These are phyloP conservation scores for Leptographium procerum DNA, from an alignment of 2,329 filamentous ascomycete species.

Conservation along the genomic window DNA sequence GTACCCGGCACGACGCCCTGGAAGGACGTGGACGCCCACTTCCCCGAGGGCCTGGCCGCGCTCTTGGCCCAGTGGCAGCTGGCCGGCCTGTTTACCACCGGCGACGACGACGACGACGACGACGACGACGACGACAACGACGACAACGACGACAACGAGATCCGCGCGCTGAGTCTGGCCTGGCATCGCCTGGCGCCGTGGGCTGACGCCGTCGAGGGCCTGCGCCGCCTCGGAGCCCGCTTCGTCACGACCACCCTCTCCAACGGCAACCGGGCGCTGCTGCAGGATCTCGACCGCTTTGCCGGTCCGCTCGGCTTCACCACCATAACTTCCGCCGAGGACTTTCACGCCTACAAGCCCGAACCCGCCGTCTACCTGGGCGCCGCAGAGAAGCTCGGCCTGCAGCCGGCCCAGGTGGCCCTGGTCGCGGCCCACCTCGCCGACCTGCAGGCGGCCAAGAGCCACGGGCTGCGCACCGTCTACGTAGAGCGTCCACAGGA, in stretches of 20 bases:
- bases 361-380: slow-evolving; percentile 56
- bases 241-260: slow-evolving; percentile 57
- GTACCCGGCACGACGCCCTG: slow-evolving; percentile 38
- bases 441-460: slow-evolving; percentile 57
- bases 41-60: slow-evolving; percentile 47
- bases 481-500: slow-evolving; percentile 61
- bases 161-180: slow-evolving; percentile 46
- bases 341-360: slow-evolving; percentile 68
- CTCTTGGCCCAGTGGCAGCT: slow-evolving; percentile 48
- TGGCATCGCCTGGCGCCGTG: slow-evolving; percentile 68
- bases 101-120: too few relatives aligned
- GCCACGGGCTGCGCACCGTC: slow-evolving; percentile 54
- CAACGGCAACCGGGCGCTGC: slow-evolving; percentile 60
- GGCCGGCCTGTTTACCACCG: slow-evolving; percentile 45
- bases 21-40: slow-evolving; percentile 63
- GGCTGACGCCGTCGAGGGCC: slow-evolving; percentile 48
- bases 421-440: slow-evolving; percentile 68
- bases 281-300: slow-evolving; percentile 51
- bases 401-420: slow-evolving; percentile 50
- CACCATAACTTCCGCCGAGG: slow-evolving; percentile 52
- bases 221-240: slow-evolving; percentile 38
- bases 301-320: slow-evolving; percentile 56
- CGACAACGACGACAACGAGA: too few relatives aligned
- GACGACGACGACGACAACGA: too few relatives aligned
- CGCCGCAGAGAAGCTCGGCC: slow-evolving; percentile 46